Base-by-base conservation (phyloP, 2,329 filamentous ascomycete species). In the Ilyonectria destructans region DNA sequence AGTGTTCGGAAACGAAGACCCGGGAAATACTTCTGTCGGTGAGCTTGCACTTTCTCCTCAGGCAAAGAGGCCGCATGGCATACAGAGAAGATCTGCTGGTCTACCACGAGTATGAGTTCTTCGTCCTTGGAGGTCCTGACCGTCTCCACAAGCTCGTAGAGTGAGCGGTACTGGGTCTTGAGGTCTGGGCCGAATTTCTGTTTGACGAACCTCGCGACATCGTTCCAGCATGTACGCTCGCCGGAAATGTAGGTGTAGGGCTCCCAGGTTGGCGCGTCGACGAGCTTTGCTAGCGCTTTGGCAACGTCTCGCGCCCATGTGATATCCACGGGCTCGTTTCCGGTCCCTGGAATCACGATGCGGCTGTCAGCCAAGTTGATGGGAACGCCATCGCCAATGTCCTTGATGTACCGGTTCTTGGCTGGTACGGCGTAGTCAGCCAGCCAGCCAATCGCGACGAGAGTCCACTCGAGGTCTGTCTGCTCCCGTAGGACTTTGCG, bases 281-380 rank as follows among this genome's bases (percentile, higher is more conserved):
- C 37, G 3, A 55, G 37, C 35, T 17, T 29, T 43, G 35, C 58
- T 1, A 61, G 48, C 17, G 21, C 58, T 40, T 35, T 52, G n/a
- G 48, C 58, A 40, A 54, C 58, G 21, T 61, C 58, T 8, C 58
- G 58, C 6, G 49, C 58, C 58, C 58, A 61, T 12, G 58, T 61
- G 17, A 46, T 26, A 23, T 61, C 26, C 1, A 52, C 35, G 48
- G 58, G 58, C 35, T 61, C 48, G 3, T 61, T 33, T 12, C 58
- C 58, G 15, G 58, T 43, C 35, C 58, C 58, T 2, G 58, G 58
- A 9, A 61, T 61, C 19, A 52, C 37, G 13, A 61, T 61, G 15
- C 31, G 26, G 37, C 58, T 26, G 3, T 51, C 21, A 10, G 19
- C 9, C 13, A 43, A 17, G 58, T 45, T 61, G 21, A 61, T n/a